phyloP scores from a whole-genome alignment of 2,329 filamentous ascomycete species.

The Metarhizium robertsii region DNA sequence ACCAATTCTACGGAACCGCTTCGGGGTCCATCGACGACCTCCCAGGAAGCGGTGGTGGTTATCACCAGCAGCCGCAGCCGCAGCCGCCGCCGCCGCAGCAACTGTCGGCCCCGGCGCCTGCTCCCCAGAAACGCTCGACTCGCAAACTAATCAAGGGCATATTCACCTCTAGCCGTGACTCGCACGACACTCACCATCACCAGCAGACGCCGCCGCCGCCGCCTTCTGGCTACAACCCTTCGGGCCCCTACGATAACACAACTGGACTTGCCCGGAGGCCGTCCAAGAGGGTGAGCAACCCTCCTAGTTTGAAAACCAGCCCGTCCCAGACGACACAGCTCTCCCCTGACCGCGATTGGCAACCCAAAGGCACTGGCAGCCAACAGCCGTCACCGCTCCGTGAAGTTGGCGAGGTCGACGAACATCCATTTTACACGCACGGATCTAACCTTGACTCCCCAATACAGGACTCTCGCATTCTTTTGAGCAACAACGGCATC shows the following conservation, averaged over 20 bases:
- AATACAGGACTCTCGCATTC: constrained; percentile 29
- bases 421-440: constrained; percentile 24
- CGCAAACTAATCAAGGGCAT: constrained; percentile 47
- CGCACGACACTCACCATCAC: constrained; percentile 15
- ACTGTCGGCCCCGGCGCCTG: constrained; percentile 17
- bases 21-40: constrained; percentile 16
- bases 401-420: constrained; percentile 31
- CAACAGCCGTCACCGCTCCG: constrained; percentile 31
- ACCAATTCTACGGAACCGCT: constrained; percentile 21
- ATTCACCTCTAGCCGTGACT: constrained; percentile 28
- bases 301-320: constrained; percentile 33
- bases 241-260: constrained; percentile 38
- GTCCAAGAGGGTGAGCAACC: constrained; percentile 48
- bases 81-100: constrained; percentile 25
- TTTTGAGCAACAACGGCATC: constrained; percentile 28
- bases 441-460: constrained; percentile 30
- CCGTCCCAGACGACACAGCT: constrained; percentile 16
- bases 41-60: constrained; percentile 8
- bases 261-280: constrained; percentile 40
- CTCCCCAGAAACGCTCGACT: constrained; percentile 38
- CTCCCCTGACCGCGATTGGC: constrained; percentile 12
- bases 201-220: constrained; percentile 4
- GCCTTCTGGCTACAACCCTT: constrained; percentile 13
- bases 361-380: constrained; percentile 10
- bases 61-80: constrained; percentile 16